phyloP scores from a whole-genome alignment of 352 stramenopile genomes.

The Phytophthora capsici region DNA sequence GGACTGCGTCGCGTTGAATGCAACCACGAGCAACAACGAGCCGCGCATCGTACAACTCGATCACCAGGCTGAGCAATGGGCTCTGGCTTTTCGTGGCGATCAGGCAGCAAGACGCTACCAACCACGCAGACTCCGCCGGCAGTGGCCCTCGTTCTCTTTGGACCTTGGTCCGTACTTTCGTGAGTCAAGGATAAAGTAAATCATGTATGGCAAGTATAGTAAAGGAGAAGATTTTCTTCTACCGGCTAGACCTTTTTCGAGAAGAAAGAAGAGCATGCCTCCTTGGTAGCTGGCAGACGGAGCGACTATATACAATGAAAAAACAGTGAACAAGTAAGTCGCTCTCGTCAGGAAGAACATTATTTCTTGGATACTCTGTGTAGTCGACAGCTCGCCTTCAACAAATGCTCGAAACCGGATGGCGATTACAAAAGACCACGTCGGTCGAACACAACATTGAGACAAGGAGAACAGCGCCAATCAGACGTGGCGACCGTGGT shows the following conservation, averaged over 20 bases:
- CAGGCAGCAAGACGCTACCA: background rate
- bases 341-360: background rate
- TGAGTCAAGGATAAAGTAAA: too few relatives aligned
- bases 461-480: constrained; percentile 20
- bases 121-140: constrained; percentile 1
- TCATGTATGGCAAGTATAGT: background rate
- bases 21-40: background rate
- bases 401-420: constrained; percentile 12
- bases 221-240: too few relatives aligned
- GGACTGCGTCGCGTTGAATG: background rate
- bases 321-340: background rate
- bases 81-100: constrained; percentile 5
- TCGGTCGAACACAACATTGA: constrained; percentile 8
- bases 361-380: too few relatives aligned
- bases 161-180: constrained; percentile 1
- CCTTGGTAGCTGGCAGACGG: background rate
- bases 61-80: background rate
- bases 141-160: background rate
- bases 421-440: constrained; percentile 12
- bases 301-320: background rate
- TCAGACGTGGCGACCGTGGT: constrained; percentile 19
- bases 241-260: too few relatives aligned
- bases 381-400: constrained; percentile 5
- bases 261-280: background rate
- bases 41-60: too few relatives aligned